A percentile compares a stretch with the other conserved stretches of the same genome.
phyloP scores from a whole-genome alignment of 495 filamentous ascomycete species.

The Xylaria sp. region DNA sequence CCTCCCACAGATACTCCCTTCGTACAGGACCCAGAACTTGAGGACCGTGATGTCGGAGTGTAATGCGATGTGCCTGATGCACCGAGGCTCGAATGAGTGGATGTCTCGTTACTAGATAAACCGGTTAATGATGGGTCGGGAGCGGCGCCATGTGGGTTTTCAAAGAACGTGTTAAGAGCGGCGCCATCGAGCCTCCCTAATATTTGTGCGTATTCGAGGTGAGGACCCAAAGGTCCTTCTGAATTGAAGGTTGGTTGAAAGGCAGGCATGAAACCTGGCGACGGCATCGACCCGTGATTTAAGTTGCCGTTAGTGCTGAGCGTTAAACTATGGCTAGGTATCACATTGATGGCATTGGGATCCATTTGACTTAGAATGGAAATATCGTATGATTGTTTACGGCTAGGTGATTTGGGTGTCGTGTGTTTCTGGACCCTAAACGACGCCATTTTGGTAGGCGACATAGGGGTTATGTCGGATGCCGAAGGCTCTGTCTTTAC shows the following conservation, averaged over 20 bases:
- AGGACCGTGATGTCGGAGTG: constrained; percentile 30
- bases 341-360: constrained; percentile 35
- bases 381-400: constrained; percentile 55
- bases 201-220: constrained; percentile 21
- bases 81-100: constrained; percentile 28
- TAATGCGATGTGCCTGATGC: constrained; percentile 33
- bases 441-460: constrained; percentile 40
- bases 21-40: constrained; percentile 25
- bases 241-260: constrained; percentile 2
- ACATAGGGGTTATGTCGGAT: constrained; percentile 39
- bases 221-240: neutral
- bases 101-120: constrained; percentile 29
- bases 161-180: constrained; percentile 8
- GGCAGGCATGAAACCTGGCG: constrained; percentile 6
- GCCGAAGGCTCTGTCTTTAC: constrained; percentile 39
- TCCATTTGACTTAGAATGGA: constrained; percentile 54
- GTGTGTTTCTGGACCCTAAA: constrained; percentile 54
- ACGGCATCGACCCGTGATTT: constrained; percentile 3
- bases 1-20: constrained; percentile 25
- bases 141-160: constrained; percentile 12
- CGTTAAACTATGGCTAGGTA: constrained; percentile 15
- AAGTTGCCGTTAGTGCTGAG: constrained; percentile 14
- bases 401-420: constrained; percentile 36
- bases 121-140: constrained; percentile 9
- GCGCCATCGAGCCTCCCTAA: constrained; percentile 17